A percentile compares a stretch with the other conserved stretches of the same genome.
These are phyloP conservation scores for Candida taoyuanica DNA, from an alignment of 805 yeast genomes.

Conservation along the genomic window DNA sequence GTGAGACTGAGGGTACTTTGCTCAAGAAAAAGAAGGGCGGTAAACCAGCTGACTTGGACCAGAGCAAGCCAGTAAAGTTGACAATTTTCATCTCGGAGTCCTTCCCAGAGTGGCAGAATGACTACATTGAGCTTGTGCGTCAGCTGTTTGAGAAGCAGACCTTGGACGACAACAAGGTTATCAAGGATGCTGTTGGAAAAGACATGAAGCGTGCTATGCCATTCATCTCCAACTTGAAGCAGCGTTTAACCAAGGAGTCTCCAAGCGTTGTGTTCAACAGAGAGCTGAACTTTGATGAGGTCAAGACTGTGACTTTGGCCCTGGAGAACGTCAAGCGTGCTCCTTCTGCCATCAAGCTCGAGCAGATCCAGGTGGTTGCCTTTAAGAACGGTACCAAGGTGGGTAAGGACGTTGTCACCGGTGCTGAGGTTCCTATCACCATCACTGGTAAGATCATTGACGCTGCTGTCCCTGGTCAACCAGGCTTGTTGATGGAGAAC, in stretches of 20 bases:
- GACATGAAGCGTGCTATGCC: slow-evolving; percentile 99
- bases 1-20: slow-evolving; percentile 88
- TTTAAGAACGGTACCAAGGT: slow-evolving; percentile 57
- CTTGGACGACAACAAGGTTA: slow-evolving; percentile 58
- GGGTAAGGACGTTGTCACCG: slow-evolving; percentile 66
- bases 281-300: slow-evolving; percentile 79
- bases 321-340: slow-evolving; percentile 55
- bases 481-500: slow-evolving; percentile 78
- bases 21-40: slow-evolving; percentile 88
- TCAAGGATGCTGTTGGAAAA: slow-evolving; percentile 66
- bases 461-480: slow-evolving; percentile 87
- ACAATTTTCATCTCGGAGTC: slow-evolving; percentile 69
- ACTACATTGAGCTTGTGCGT: slow-evolving; percentile 75
- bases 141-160: slow-evolving; percentile 62
- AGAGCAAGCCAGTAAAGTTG: slow-evolving; percentile 65
- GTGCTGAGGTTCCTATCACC: slow-evolving; percentile 63
- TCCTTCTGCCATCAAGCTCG: slow-evolving; percentile 53
- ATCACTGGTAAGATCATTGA: slow-evolving; percentile 65
- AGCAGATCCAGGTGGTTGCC: slow-evolving; percentile 54
- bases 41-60: slow-evolving; percentile 63
- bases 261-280: slow-evolving; percentile 84
- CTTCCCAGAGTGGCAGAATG: slow-evolving; percentile 92
- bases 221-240: slow-evolving; percentile 80
- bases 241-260: slow-evolving; percentile 64
- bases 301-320: slow-evolving; percentile 55